phyloP scores from a whole-genome alignment of 257 asterid genomes.

The Anisodus acutangulus region DNA sequence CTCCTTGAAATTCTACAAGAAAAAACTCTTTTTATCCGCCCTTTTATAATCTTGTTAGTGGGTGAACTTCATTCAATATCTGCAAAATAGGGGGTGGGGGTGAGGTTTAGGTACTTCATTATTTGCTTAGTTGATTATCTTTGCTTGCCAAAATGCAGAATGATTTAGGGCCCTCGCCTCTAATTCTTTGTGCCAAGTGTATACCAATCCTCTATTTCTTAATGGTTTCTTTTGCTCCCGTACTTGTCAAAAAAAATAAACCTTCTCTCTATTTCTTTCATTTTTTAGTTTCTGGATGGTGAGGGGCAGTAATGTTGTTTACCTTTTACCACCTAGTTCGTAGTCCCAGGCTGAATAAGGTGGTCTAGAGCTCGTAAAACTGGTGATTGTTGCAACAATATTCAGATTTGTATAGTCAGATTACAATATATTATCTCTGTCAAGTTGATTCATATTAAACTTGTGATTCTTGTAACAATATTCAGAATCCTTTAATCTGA shows the following conservation, averaged over 20 bases:
- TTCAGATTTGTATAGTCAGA: not conserved
- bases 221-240: not conserved
- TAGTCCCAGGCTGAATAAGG: not conserved
- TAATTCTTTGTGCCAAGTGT: not conserved
- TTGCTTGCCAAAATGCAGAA: not conserved
- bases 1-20: not conserved
- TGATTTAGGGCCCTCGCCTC: not conserved
- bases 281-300: not conserved
- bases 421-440: not conserved
- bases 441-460: not conserved
- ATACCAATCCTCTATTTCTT: no score
- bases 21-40: not conserved
- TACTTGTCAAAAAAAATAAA: not conserved
- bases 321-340: not conserved
- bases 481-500: not conserved
- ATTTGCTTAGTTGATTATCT: not conserved
- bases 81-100: not conserved
- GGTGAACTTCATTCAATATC: not conserved
- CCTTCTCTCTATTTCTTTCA: not conserved
- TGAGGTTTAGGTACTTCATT: not conserved
- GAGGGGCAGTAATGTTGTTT: not conserved
- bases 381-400: not conserved
- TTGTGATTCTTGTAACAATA: not conserved
- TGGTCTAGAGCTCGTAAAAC: not conserved
- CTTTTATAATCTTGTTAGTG: not conserved